Evolutionary conservation across 1,284 basidiomycete genomes (phyloP), one percentile per base, ranked within the genome.

Genomic region (Cryptococcus amylolentus): DNA sequence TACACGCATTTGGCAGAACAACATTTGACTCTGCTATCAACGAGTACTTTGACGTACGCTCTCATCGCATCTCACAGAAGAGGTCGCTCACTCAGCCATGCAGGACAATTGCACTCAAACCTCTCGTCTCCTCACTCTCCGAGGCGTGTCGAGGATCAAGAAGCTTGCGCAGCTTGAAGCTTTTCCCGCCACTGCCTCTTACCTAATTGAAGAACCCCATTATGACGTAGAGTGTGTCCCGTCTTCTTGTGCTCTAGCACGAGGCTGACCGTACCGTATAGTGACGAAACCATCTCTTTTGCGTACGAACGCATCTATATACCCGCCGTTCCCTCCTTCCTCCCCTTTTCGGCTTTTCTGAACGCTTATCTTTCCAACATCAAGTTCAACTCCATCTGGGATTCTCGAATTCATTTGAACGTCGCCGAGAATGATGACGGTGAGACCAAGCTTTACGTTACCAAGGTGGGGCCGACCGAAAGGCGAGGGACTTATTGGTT

Each of bases 11-110:
- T 38, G 13, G 2, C 60, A 72, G 71, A 2, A 54, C 64, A 56
- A 61, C 71, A 37, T 61, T 59, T 44, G 56, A 64, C 50, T 57
- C 58, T 13, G 70, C 66, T 13, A 60, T 76, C 46, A 63, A 70
- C 52, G 39, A 66, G 48, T 69, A 66, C 55, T 69, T 74, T 47
- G 64, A 74, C 27, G 67, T 65, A 27, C 56, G 67, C 53, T 27
- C 8, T 5, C 2, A 28, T 37, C 2, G 8, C 16, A 26, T 20
- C 16, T 10, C 26, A 4, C 18, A 4, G 12, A 13, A 39, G 10
- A 26, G 39, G 26, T n/a, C 16, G 44, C 28, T 38, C 50, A 18
- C 43, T 27, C 41, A 27, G 28, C 18, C 1, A 52, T 49, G 46
- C 54, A 68, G 64, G 48, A 65, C 35, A 57, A 71, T 48, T 69